Percentiles rank a stretch among this genome's conserved stretches.
These are phyloP conservation scores for Paramecium caudatum DNA, from an alignment of 73 alveolate genomes.

Conservation along the genomic window DNA sequence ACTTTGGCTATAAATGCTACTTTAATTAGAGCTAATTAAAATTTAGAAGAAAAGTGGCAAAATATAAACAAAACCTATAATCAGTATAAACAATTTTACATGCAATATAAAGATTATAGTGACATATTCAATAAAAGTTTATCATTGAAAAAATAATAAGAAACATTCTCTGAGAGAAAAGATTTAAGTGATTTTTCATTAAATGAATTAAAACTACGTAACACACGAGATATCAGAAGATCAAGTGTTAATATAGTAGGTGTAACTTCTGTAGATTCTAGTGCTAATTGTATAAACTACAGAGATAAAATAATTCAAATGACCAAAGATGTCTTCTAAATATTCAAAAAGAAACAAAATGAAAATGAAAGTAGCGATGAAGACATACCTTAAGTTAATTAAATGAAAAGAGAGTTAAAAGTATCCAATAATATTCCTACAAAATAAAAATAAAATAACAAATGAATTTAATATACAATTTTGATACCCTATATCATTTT, in stretches of 20 bases:
- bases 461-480: conserved; percentile 2
- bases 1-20: conserved; percentile 8
- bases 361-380: conserved; percentile 62
- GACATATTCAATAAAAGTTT: background rate
- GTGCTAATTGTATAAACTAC: conserved; percentile 1
- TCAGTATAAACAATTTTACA: conserved; percentile 2
- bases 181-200: conserved; percentile 10
- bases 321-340: conserved; percentile 33
- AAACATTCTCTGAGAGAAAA: conserved; percentile 15
- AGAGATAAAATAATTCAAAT: conserved; percentile 9
- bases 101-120: background rate
- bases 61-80: background rate
- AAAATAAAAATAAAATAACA: background rate
- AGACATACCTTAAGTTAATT: background rate
- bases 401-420: conserved; percentile 21
- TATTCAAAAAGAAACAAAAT: background rate
- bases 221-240: conserved; percentile 1
- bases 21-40: conserved; percentile 1
- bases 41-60: conserved; percentile 38
- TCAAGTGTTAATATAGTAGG: conserved; percentile 8
- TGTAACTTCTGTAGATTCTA: background rate
- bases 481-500: background rate
- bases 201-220: background rate
- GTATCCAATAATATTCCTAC: background rate
- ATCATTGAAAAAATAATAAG: background rate